Evolutionary conservation across 805 yeast genomes (phyloP).

Genomic region (Metschnikowia amazonensis): DNA sequence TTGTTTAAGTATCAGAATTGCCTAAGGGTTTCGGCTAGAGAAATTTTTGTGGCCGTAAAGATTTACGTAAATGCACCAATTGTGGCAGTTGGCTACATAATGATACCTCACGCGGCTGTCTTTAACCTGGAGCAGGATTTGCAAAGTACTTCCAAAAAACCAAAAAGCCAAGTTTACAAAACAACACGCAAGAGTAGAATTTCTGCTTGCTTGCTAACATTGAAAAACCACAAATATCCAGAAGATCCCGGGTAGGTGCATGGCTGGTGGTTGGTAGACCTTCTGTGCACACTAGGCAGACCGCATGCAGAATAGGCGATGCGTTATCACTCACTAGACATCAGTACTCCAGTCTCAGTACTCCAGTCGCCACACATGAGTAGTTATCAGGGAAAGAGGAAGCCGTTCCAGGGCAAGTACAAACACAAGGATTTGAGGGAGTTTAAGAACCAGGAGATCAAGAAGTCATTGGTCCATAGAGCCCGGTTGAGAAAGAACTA

Average conservation of each 20-base stretch:
- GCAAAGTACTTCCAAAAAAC: background rate
- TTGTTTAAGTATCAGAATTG: too few relatives aligned
- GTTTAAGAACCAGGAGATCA: constrained; percentile 59
- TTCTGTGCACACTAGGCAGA: background rate
- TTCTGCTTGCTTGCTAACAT: too few relatives aligned
- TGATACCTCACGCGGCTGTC: background rate
- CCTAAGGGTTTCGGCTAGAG: background rate
- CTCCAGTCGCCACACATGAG: background rate
- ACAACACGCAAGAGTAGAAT: too few relatives aligned
- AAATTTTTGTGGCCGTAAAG: background rate
- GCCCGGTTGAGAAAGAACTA: constrained; percentile 79
- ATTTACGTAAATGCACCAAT: background rate
- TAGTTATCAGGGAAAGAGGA: constrained; percentile 15
- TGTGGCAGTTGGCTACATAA: background rate
- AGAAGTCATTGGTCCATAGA: constrained; percentile 69
- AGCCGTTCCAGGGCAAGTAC: constrained; percentile 25
- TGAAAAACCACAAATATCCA: background rate
- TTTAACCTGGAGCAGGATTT: too few relatives aligned
- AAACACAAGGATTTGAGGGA: constrained; percentile 36
- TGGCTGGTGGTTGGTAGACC: background rate
- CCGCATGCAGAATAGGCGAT: constrained; percentile 2
- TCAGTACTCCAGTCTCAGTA: background rate
- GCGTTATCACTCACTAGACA: background rate
- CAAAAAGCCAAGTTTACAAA: background rate
- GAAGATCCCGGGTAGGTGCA: background rate